Evolutionary conservation across 2,329 filamentous ascomycete species (phyloP).

Genomic region (Colletotrichum godetiae): DNA sequence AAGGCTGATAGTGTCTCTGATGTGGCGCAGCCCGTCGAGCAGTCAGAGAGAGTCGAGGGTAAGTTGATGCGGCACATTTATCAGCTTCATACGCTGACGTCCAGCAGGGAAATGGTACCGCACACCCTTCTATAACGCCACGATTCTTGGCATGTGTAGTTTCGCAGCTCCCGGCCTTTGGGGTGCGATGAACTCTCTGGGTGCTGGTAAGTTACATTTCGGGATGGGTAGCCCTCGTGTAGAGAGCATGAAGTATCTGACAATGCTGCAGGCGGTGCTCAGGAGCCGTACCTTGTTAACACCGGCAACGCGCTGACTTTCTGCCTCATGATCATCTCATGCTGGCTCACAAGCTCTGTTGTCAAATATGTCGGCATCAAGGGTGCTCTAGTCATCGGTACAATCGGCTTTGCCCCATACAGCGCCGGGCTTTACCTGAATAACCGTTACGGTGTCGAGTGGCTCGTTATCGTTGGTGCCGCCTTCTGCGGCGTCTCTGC

Average conservation of each 20-base stretch:
- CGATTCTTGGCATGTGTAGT: conserved; percentile 43
- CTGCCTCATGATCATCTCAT: conserved; percentile 59
- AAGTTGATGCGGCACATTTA: too few species aligned
- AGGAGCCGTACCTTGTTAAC: conserved; percentile 75
- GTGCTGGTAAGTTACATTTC: conserved; percentile 36
- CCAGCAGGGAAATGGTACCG: conserved; percentile 38
- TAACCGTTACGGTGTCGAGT: conserved; percentile 55
- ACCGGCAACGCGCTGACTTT: conserved; percentile 78
- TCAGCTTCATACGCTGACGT: background rate
- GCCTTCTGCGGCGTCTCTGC: conserved; percentile 54
- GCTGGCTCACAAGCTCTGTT: conserved; percentile 51
- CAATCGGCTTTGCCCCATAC: conserved; percentile 56
- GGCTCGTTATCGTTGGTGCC: conserved; percentile 56
- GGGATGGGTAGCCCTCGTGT: background rate
- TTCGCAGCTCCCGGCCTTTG: conserved; percentile 43
- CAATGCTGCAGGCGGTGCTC: conserved; percentile 65
- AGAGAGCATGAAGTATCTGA: conserved; percentile 37
- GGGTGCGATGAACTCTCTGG: conserved; percentile 43
- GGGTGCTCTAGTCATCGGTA: conserved; percentile 53
- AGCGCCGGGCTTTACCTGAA: conserved; percentile 56
- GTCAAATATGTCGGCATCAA: conserved; percentile 51
- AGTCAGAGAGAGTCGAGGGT: background rate
- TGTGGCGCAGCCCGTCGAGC: background rate
- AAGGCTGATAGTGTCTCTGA: background rate
- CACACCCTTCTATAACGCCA: conserved; percentile 43